Conservation (phyloP, 108 stramenopile genomes). For the Nitzschia sp. region DNA sequence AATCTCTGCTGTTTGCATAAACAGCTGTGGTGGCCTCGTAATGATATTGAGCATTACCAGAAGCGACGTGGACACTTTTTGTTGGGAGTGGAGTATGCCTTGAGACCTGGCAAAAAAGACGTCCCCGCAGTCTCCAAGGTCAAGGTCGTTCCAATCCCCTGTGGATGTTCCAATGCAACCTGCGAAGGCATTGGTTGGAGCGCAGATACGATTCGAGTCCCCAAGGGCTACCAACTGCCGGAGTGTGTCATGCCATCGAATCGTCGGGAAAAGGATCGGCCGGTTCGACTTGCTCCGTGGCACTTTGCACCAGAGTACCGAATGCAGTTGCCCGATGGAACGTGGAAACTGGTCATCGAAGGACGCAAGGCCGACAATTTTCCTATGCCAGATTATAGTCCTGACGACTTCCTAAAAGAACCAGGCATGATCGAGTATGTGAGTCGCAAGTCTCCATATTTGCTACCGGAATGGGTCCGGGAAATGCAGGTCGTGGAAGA, state of each 20-base stretch:
- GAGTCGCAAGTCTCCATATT: constrained; percentile 14
- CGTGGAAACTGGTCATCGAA: constrained; percentile 20
- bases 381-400: constrained; percentile 21
- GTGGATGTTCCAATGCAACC: constrained; percentile 1
- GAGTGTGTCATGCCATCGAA: neutral
- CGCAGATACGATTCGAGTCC: constrained; percentile 9
- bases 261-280: constrained; percentile 12
- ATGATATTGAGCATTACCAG: neutral
- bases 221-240: constrained; percentile 1
- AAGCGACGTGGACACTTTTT: constrained; percentile 12
- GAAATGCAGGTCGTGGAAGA: constrained; percentile 5
- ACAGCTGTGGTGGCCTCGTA: constrained; percentile 19
- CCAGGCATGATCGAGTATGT: constrained; percentile 27
- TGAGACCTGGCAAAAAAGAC: neutral
- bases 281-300: constrained; percentile 27
- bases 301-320: constrained; percentile 29
- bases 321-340: constrained; percentile 19
- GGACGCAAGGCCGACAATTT: neutral
- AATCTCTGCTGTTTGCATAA: constrained; percentile 8
- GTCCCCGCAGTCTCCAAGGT: neutral
- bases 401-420: constrained; percentile 25
- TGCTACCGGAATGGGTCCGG: constrained; percentile 7
- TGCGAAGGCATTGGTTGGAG: constrained; percentile 23
- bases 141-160: constrained; percentile 2
- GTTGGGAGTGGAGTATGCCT: constrained; percentile 12